Evolutionary conservation across 2,329 filamentous ascomycete genomes (phyloP), one percentile per base, ranked within the genome.

Genomic region (Neopestalotiopsis sp.): DNA sequence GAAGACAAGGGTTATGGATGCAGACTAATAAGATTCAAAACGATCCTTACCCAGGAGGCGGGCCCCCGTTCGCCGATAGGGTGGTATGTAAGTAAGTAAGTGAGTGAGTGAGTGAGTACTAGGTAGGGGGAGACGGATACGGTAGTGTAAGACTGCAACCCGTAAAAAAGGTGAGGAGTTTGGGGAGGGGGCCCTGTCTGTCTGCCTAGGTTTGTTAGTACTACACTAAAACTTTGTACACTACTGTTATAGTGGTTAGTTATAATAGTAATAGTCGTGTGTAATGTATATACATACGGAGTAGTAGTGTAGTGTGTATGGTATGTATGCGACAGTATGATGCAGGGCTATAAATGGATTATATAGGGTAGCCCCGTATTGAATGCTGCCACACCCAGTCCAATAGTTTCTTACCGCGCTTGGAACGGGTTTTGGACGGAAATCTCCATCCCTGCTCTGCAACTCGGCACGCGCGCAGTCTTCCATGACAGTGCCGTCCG

Each of bases 301-400:
- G 24, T 65, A 68, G 65, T 68, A 69, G 71, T 70, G 72, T 71
- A 58, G 71, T 67, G 70, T 69, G 69, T 68, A 69, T 67, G 66
- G 69, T 52, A 52, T 52, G 70, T 70, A 72, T 72, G 71, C 71
- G 69, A 72, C 65, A 69, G 71, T 69, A 66, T 65, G 62, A 67
- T 67, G 67, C 56, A 64, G 66, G 68, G 72, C 72, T 74, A 74
- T 74, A 73, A 72, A 72, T 74, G 72, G 72, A 73, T 72, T 70
- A 72, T 72, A 72, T 72, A 72, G 57, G 57, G 57, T 59, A 62
- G 72, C 71, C 68, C 69, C 67, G 71, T 73, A 73, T 73, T 74
- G 71, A 34, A 71, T 69, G 67, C 68, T 72, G 71, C 70, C 24
- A 74, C 71, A 69, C 71, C 70, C 72, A 67, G 69, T 70, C 71